Evolutionary conservation across 192 early-diverging fungal species (phyloP).

Genomic region (Piromyces finnis): DNA sequence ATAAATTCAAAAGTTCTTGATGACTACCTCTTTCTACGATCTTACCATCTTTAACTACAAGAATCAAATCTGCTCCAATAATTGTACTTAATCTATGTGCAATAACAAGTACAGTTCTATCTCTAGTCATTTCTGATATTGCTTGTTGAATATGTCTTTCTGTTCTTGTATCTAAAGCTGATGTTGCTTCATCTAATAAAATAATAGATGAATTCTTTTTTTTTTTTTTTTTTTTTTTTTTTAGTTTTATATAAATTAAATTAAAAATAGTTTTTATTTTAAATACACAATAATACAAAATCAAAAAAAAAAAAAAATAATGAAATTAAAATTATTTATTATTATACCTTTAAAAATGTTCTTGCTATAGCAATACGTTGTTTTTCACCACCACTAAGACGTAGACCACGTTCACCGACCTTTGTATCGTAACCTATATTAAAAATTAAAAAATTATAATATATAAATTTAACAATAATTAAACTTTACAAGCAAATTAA

Average conservation of each 20-base stretch:
- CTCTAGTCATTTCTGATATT: conserved; percentile 48
- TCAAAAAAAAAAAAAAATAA: too few relatives aligned
- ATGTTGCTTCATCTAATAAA: conserved; percentile 86
- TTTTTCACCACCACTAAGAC: conserved; percentile 84
- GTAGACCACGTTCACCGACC: conserved; percentile 44
- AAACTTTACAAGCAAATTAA: too few relatives aligned
- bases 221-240: background rate
- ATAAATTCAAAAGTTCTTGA: conserved; percentile 37
- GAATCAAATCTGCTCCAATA: conserved; percentile 51
- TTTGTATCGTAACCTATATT: conserved; percentile 29
- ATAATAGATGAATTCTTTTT: conserved; percentile 29
- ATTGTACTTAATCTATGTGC: conserved; percentile 20
- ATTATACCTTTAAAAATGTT: conserved; percentile 53
- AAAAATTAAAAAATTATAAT: too few relatives aligned
- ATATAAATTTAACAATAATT: too few relatives aligned
- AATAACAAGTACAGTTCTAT: conserved; percentile 74
- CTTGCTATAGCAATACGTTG: conserved; percentile 73
- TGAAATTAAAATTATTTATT: too few relatives aligned
- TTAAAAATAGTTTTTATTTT: too few relatives aligned
- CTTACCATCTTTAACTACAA: conserved; percentile 63
- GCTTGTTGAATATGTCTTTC: conserved; percentile 81
- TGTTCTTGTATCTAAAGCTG: conserved; percentile 68
- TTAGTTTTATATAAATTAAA: too few relatives aligned
- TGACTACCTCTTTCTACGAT: conserved; percentile 76
- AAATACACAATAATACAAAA: too few relatives aligned